Base-by-base conservation (phyloP, 2,329 filamentous ascomycete genomes). In the Ceratocystis huliohia region DNA sequence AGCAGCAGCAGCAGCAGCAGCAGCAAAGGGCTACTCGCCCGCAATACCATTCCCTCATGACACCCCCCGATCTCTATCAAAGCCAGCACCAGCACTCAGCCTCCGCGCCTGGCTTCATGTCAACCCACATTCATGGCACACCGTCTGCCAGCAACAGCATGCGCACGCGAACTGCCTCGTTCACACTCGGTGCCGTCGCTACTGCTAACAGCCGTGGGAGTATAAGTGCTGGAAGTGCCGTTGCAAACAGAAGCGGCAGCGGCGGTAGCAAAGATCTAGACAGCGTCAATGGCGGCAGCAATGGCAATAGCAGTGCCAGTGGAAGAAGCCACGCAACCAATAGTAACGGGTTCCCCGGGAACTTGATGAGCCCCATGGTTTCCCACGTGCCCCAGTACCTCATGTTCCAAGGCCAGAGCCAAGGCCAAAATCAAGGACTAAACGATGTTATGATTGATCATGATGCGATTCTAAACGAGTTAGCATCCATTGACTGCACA, bases 381-480 rank as follows among this genome's bases (percentile, higher is more conserved):
- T 15, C 59, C 5, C 65, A 66, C n/a, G 37, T 62, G 10, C 61
- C 65, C 5, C 50, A 61, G 10, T 67, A 67, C 10, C 63, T 67
- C 50, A 46, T 63, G 33, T 65, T 65, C 45, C 66, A 46, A 17
- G 25, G 41, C 33, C 61, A 63, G 25, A 28, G 20, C 22, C 50
- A 53, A 10, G 15, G n/a, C 17, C 48, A 56, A 25, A 28, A 22
- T 28, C 50, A 28, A 15, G 50, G 50, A 6, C 50, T 56, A 7
- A 28, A 15, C 13, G 25, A 56, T 25, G 50, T 28, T 15, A 56
- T 65, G 37, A 57, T 80, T 3, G 80, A 82, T 68, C 81, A 82
- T 70, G 80, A 82, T 63, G 78, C 79, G 2, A 77, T 82, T n/a
- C 71, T 82, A 57, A 79, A 81, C 65, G 80, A 82, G 65, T 74